Evolutionary conservation across 2,329 filamentous ascomycete species (phyloP).

Genomic region (Bipolaris oryzae): DNA sequence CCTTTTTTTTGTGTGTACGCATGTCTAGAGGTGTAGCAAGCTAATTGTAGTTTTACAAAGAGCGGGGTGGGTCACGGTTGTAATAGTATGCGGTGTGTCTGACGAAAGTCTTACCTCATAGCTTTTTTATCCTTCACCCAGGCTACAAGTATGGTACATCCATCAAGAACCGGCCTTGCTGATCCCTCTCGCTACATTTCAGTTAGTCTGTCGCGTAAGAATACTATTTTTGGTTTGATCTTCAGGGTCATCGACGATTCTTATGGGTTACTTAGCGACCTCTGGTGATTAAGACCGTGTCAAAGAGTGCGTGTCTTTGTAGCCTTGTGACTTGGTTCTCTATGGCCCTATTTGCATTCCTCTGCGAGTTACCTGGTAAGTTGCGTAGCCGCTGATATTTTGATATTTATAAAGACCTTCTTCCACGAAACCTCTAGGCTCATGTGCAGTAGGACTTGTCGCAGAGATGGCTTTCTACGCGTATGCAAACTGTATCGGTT

Average conservation of each 20-base stretch:
- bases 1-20: not conserved
- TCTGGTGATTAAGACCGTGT: not conserved
- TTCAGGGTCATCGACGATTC: not conserved
- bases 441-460: not conserved
- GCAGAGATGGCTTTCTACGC: not conserved
- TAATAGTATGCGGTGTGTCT: not conserved
- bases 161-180: not conserved
- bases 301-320: too few relatives aligned
- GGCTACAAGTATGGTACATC: slow-evolving; percentile 8
- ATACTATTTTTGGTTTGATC: not conserved
- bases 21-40: not conserved
- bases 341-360: not conserved
- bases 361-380: not conserved
- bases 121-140: not conserved
- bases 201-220: too few relatives aligned
- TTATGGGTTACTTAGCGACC: not conserved
- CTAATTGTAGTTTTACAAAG: not conserved
- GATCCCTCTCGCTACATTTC: not conserved
- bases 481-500: not conserved
- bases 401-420: not conserved
- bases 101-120: slow-evolving; percentile 19
- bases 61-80: not conserved
- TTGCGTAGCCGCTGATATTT: not conserved
- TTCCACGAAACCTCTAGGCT: not conserved
- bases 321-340: not conserved